Conservation (phyloP, 768 basidiomycete genomes). For the Macrolepiota dolichaula region DNA sequence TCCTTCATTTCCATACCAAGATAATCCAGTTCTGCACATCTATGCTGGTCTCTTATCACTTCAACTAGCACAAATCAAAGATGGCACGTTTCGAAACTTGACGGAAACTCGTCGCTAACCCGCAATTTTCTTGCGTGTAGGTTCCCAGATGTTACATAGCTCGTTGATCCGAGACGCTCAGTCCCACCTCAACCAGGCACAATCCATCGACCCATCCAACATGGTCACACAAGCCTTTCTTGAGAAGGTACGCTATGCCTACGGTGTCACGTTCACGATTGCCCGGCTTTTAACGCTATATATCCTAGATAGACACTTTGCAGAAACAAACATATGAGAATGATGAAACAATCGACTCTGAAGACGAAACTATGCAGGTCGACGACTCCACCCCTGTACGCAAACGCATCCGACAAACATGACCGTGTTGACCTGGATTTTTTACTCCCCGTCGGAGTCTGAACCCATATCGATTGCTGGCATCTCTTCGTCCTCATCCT, state of each 20-base stretch:
- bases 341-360: constrained; percentile 12
- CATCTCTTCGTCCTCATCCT: constrained; percentile 73
- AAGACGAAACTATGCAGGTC: constrained; percentile 19
- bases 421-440: neutral
- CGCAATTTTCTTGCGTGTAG: neutral
- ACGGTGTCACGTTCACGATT: neutral
- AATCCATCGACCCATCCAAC: constrained; percentile 55
- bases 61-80: constrained; percentile 47
- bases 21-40: constrained; percentile 73
- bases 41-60: constrained; percentile 80
- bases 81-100: constrained; percentile 11
- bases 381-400: constrained; percentile 29
- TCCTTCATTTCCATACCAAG: constrained; percentile 84
- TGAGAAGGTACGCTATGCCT: constrained; percentile 35
- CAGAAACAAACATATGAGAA: constrained; percentile 16
- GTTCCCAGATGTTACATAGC: constrained; percentile 22
- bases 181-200: constrained; percentile 63
- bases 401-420: constrained; percentile 21
- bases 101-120: neutral
- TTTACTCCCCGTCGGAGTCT: constrained; percentile 62
- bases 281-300: neutral
- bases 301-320: neutral
- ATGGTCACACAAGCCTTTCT: constrained; percentile 51
- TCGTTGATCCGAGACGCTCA: constrained; percentile 51
- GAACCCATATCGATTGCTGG: constrained; percentile 77